phyloP scores from a whole-genome alignment of 305 asterid species.

The Fraxinus angustifolia region DNA sequence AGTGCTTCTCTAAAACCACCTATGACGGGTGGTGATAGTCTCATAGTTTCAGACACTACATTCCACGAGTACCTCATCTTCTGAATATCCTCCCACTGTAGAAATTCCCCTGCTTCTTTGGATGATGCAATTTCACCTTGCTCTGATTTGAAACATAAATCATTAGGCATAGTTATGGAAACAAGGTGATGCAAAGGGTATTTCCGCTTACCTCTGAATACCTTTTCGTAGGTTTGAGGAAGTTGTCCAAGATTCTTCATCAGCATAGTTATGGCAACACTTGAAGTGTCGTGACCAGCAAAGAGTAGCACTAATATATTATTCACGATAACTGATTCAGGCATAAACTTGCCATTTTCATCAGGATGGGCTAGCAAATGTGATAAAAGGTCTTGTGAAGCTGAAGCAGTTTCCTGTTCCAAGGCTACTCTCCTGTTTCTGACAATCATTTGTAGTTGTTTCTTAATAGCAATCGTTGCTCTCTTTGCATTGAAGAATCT shows the following conservation, averaged over 20 bases:
- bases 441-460: constrained; percentile 17
- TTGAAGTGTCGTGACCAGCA: constrained; percentile 39
- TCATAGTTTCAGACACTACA: constrained; percentile 42
- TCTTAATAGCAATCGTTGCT: constrained; percentile 23
- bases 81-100: constrained; percentile 47
- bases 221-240: constrained; percentile 26
- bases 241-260: constrained; percentile 29
- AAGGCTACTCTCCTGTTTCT: constrained; percentile 23
- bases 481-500: constrained; percentile 19
- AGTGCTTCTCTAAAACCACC: constrained; percentile 47
- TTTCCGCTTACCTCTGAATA: constrained; percentile 22
- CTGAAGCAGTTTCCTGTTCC: constrained; percentile 19
- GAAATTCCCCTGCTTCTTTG: constrained; percentile 27
- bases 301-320: constrained; percentile 30
- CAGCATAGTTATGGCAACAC: constrained; percentile 24
- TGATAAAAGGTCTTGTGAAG: constrained; percentile 34
- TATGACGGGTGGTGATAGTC: constrained; percentile 37
- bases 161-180: neutral
- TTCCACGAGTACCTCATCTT: constrained; percentile 59
- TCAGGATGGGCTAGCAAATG: constrained; percentile 29
- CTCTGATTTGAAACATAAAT: constrained; percentile 26
- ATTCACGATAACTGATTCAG: constrained; percentile 28
- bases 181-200: neutral
- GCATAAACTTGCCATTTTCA: constrained; percentile 35
- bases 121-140: constrained; percentile 39